These are phyloP conservation scores for Rhodotorula sp. DNA, from an alignment of 1,284 basidiomycete genomes.

Conservation along the genomic window DNA sequence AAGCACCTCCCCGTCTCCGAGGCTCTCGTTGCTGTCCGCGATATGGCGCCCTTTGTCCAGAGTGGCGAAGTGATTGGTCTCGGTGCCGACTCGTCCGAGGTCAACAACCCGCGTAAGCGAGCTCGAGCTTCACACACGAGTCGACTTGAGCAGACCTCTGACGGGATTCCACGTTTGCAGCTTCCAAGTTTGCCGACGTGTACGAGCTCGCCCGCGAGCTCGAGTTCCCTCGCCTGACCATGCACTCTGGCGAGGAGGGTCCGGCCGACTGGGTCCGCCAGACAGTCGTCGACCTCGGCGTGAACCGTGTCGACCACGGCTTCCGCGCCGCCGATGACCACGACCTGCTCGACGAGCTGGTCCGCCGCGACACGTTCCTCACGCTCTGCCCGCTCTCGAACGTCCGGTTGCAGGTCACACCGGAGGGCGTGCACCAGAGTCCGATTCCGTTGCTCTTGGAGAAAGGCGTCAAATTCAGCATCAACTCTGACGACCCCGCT, in stretches of 20 bases:
- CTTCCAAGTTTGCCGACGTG: slow-evolving; percentile 35
- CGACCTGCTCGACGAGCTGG: slow-evolving; percentile 37
- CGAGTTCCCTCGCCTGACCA: slow-evolving; percentile 37
- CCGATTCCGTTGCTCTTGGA: slow-evolving; percentile 41
- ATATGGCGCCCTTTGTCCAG: slow-evolving; percentile 32
- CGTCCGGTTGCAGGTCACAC: slow-evolving; percentile 35
- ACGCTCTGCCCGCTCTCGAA: slow-evolving; percentile 43
- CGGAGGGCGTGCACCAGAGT: slow-evolving; percentile 26
- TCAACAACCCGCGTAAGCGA: slow-evolving; percentile 36
- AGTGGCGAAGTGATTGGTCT: slow-evolving; percentile 39
- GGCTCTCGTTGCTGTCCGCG: slow-evolving; percentile 32
- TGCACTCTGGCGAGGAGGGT: slow-evolving; percentile 43
- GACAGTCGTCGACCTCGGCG: slow-evolving; percentile 36
- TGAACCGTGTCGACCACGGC: slow-evolving; percentile 43
- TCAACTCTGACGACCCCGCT: slow-evolving; percentile 45
- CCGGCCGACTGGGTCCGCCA: slow-evolving; percentile 39
- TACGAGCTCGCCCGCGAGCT: slow-evolving; percentile 37
- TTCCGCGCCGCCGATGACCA: slow-evolving; percentile 41
- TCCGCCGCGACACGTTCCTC: slow-evolving; percentile 25
- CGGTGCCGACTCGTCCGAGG: slow-evolving; percentile 39
- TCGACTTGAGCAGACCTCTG: not conserved
- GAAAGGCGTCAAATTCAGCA: slow-evolving; percentile 41
- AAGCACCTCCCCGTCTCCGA: slow-evolving; percentile 36
- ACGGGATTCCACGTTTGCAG: not conserved
- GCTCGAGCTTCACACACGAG: no score